phyloP scores from a whole-genome alignment of 495 filamentous ascomycete genomes.

The Aspergillus taichungensis region DNA sequence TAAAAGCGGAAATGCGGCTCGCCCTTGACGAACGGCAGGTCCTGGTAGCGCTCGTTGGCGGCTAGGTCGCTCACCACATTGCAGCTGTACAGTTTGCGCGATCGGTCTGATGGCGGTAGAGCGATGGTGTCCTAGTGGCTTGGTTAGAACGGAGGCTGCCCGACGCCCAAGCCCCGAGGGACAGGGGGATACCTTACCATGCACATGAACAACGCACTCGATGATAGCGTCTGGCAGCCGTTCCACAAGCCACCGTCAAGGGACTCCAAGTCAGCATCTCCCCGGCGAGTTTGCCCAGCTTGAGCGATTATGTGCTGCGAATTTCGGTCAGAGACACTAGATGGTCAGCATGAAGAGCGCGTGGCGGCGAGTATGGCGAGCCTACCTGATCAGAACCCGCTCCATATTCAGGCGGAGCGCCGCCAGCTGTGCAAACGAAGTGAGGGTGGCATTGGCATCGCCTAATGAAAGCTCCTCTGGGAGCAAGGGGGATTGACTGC shows the following conservation, averaged over 20 bases:
- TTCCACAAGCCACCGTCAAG: constrained; percentile 35
- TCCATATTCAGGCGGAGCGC: constrained; percentile 40
- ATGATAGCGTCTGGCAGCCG: constrained; percentile 30
- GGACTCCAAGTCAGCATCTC: constrained; percentile 21
- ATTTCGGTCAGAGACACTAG: constrained; percentile 48
- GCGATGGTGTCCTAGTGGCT: constrained; percentile 21
- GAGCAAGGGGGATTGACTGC: constrained; percentile 1
- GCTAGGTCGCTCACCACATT: constrained; percentile 30
- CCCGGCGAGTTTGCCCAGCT: constrained; percentile 33
- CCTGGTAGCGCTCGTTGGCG: constrained; percentile 31
- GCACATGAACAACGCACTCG: constrained; percentile 40
- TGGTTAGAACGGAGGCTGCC: not conserved
- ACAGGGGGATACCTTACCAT: constrained; percentile 18
- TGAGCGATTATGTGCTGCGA: constrained; percentile 52
- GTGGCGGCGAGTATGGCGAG: not conserved
- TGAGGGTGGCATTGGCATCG: constrained; percentile 47
- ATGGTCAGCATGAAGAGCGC: not conserved
- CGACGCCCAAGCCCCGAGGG: too few species aligned
- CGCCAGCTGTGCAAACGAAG: constrained; percentile 41
- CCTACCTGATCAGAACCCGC: constrained; percentile 35
- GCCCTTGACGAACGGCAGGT: constrained; percentile 31
- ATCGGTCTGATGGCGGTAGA: constrained; percentile 26
- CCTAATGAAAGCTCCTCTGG: constrained; percentile 19
- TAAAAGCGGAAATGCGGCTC: constrained; percentile 38
- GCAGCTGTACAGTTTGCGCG: constrained; percentile 23